Conservation (phyloP, 352 stramenopile genomes). For the Pythium pyrilobum region DNA sequence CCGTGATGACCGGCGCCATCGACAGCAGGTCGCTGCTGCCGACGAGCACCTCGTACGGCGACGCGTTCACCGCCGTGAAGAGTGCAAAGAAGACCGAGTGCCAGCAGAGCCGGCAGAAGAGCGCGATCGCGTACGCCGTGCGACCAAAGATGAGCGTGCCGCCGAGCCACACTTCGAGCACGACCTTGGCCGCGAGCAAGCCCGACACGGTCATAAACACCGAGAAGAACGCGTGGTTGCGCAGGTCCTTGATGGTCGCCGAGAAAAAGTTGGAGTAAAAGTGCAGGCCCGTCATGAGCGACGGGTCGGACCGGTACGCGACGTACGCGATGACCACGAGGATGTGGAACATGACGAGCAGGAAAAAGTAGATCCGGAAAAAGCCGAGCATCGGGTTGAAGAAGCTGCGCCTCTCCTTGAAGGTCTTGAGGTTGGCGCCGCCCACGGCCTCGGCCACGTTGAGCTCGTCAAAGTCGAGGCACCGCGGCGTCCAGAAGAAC, state of each 20-base stretch:
- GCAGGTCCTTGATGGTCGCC: conserved; percentile 54
- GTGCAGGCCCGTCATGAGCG: conserved; percentile 40
- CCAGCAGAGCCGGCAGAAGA: conserved; percentile 75
- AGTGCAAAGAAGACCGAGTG: conserved; percentile 77
- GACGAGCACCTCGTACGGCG: conserved; percentile 59
- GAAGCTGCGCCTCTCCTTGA: conserved; percentile 80
- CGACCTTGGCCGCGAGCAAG: conserved; percentile 56
- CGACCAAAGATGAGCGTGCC: conserved; percentile 65
- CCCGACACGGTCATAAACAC: conserved; percentile 65
- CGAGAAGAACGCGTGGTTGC: conserved; percentile 71
- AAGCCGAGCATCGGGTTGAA: conserved; percentile 79
- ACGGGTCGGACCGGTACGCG: conserved; percentile 60
- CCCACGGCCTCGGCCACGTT: conserved; percentile 74
- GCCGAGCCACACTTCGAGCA: conserved; percentile 82
- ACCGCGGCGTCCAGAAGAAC: conserved; percentile 81
- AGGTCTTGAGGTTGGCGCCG: conserved; percentile 74
- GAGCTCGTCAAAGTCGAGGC: conserved; percentile 77
- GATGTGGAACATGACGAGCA: conserved; percentile 76
- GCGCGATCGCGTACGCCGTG: conserved; percentile 44
- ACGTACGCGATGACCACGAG: conserved; percentile 81
- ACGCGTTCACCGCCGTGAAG: conserved; percentile 60
- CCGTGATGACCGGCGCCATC: conserved; percentile 45
- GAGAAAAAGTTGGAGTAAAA: conserved; percentile 80
- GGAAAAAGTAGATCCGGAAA: conserved; percentile 87
- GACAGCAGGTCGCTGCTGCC: conserved; percentile 57